Base-by-base conservation (phyloP, 31 red algal genomes). In the Porphyra umbilicalis region DNA sequence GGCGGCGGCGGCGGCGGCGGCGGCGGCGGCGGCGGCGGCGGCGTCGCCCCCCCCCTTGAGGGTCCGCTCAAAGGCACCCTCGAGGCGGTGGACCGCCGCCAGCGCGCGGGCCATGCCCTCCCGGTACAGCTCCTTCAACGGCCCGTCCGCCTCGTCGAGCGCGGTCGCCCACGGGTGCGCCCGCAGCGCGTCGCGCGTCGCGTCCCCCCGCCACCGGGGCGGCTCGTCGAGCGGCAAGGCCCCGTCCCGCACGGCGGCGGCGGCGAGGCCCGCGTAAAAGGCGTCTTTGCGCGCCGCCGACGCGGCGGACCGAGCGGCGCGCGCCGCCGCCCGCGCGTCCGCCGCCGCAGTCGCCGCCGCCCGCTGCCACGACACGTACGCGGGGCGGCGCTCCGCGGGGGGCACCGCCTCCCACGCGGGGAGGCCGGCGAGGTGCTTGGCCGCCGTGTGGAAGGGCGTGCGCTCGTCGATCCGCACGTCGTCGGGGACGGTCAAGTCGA, bases 391-490 rank as follows among this genome's bases (percentile, higher is more conserved):
- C 36, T 82, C 81, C 25, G 75, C 36, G n/a, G 71, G n/a, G 36
- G 71, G 68, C 7, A 82, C 18, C 0, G 81, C 81, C 71, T 37
- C 46, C 81, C 81, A 82, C 36, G 35, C 37, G 14, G 36, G 25
- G 75, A 46, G 71, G 38, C 36, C 38, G 71, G 36, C 81, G 29
- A 82, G 20, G 37, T 46, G 36, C 37, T 82, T 38, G 0, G 81
- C 40, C 25, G 37, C 38, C 36, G 71, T 36, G 71, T 38, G 81
- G 75, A 82, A 82, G 15, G 81, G 30, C 37, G 81, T 75, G 75
- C 75, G 81, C 38, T 82, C 81, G 75, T 82, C 81, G n/a, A 82
- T 82, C 36, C 35, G 71, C 37, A 71, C 57, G 16, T 71, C 57
- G 20, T 71, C 57, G 16, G 57, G 57, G 57, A 71, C 57, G 25